A percentile compares a stretch with the other conserved stretches of the same genome.
These are phyloP conservation scores for Mollisiaceae sp. DNA, from an alignment of 2,329 filamentous ascomycete genomes.

Conservation along the genomic window DNA sequence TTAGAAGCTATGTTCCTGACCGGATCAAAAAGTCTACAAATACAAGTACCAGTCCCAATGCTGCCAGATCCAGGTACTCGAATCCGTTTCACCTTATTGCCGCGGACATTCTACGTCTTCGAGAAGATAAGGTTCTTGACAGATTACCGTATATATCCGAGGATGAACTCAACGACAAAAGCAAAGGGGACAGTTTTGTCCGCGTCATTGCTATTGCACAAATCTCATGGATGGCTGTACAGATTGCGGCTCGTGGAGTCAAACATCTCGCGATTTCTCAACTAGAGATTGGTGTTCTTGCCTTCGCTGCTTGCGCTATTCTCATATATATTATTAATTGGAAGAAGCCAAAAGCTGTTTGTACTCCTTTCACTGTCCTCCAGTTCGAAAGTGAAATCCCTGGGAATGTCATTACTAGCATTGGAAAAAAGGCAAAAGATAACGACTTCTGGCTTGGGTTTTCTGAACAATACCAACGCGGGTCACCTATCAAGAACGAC, in stretches of 20 bases:
- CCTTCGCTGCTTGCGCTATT: conserved; percentile 21
- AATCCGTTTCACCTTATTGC: conserved; percentile 14
- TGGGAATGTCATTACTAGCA: not conserved
- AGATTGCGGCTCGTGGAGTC: not conserved
- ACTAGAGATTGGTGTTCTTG: conserved; percentile 20
- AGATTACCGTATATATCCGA: conserved; percentile 47
- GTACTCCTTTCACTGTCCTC: conserved; percentile 11
- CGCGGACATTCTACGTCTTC: conserved; percentile 4
- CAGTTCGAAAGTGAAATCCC: conserved; percentile 7
- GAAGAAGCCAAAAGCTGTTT: conserved; percentile 23
- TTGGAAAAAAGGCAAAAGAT: not conserved
- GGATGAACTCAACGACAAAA: conserved; percentile 52
- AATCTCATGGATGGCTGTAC: conserved; percentile 16
- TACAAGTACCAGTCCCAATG: not conserved
- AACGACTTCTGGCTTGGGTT: not conserved
- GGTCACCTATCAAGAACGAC: not conserved
- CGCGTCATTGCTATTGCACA: conserved; percentile 18
- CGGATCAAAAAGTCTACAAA: not conserved
- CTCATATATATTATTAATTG: conserved; percentile 22
- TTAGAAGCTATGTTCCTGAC: conserved; percentile 10
- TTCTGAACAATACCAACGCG: not conserved
- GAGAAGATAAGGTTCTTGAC: conserved; percentile 2
- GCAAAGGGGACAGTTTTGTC: conserved; percentile 41
- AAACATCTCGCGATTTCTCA: conserved; percentile 9
- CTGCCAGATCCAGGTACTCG: not conserved